A percentile compares a stretch with the other conserved stretches of the same genome.
phyloP scores from a whole-genome alignment of 2,329 filamentous ascomycete genomes.

The Dichotomopilus funicola region DNA sequence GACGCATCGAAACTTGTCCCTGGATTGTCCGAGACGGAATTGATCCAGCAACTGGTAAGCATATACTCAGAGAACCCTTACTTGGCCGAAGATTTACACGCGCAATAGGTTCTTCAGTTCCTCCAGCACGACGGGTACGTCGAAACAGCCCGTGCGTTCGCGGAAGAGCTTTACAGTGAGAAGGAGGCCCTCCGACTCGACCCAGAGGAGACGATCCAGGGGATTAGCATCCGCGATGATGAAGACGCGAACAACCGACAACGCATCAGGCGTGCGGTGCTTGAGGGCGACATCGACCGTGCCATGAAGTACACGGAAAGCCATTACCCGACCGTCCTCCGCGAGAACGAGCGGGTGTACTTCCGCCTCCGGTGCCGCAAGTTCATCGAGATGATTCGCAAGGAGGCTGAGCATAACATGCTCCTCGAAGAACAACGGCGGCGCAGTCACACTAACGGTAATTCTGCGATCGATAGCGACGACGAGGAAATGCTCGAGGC shows the following conservation, averaged over 20 bases:
- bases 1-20: slow-evolving; percentile 54
- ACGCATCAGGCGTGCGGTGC: slow-evolving; percentile 81
- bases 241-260: slow-evolving; percentile 81
- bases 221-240: slow-evolving; percentile 68
- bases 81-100: background rate
- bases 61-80: background rate
- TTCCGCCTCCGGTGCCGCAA: slow-evolving; percentile 85
- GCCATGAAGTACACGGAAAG: slow-evolving; percentile 74
- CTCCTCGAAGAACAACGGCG: slow-evolving; percentile 33
- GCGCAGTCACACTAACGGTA: background rate
- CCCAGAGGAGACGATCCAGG: slow-evolving; percentile 44
- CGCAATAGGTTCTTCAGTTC: slow-evolving; percentile 64
- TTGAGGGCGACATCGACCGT: slow-evolving; percentile 87
- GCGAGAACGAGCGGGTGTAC: slow-evolving; percentile 74
- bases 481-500: slow-evolving; percentile 53
- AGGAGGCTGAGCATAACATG: slow-evolving; percentile 58
- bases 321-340: slow-evolving; percentile 75
- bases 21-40: slow-evolving; percentile 62
- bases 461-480: slow-evolving; percentile 29
- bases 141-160: slow-evolving; percentile 84
- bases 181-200: slow-evolving; percentile 61
- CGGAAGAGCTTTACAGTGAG: slow-evolving; percentile 70
- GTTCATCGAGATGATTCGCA: slow-evolving; percentile 90
- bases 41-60: slow-evolving; percentile 72
- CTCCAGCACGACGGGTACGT: slow-evolving; percentile 93